Percentiles rank a stretch among this genome's conserved stretches.
Conservation (phyloP, 805 yeast species). For the Candida chilensis region DNA sequence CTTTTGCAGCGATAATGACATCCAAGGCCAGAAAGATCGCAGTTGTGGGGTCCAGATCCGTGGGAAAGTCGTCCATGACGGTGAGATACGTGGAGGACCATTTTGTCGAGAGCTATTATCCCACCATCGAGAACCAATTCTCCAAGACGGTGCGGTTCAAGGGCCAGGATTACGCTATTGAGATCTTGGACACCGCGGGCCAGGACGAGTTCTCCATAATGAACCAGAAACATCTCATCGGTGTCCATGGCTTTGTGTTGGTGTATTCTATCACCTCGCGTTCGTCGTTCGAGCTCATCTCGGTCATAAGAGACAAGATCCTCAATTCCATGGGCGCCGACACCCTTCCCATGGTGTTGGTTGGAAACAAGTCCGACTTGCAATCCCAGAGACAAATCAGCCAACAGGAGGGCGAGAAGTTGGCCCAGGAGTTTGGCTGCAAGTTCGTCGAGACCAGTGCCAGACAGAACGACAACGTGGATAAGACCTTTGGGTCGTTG, state of each 20-base stretch:
- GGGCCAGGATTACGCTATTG: constrained; percentile 71
- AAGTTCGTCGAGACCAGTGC: constrained; percentile 41
- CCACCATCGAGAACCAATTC: constrained; percentile 84
- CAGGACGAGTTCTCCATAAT: constrained; percentile 83
- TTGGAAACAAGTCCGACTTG: constrained; percentile 35
- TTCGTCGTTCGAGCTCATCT: constrained; percentile 69
- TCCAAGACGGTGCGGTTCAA: constrained; percentile 59
- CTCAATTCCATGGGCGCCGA: constrained; percentile 53
- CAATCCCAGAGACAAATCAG: constrained; percentile 25
- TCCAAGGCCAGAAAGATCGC: constrained; percentile 32
- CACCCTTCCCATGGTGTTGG: constrained; percentile 35
- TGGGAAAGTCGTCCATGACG: constrained; percentile 71
- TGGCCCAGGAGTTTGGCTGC: constrained; percentile 34
- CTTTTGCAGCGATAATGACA: constrained; percentile 3
- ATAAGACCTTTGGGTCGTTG: constrained; percentile 49
- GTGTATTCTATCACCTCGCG: constrained; percentile 77
- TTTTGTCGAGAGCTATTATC: constrained; percentile 83
- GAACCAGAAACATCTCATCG: constrained; percentile 70
- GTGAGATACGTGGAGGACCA: constrained; percentile 83
- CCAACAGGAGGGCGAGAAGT: constrained; percentile 18
- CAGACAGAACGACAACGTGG: constrained; percentile 33
- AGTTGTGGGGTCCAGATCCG: constrained; percentile 33
- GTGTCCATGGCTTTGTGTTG: constrained; percentile 75
- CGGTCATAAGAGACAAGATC: constrained; percentile 74
- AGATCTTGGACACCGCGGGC: constrained; percentile 88